A percentile compares a stretch with the other conserved stretches of the same genome.
These are phyloP conservation scores for Melaleuca quinquenervia DNA, from an alignment of 345 rosid genomes.

Conservation along the genomic window DNA sequence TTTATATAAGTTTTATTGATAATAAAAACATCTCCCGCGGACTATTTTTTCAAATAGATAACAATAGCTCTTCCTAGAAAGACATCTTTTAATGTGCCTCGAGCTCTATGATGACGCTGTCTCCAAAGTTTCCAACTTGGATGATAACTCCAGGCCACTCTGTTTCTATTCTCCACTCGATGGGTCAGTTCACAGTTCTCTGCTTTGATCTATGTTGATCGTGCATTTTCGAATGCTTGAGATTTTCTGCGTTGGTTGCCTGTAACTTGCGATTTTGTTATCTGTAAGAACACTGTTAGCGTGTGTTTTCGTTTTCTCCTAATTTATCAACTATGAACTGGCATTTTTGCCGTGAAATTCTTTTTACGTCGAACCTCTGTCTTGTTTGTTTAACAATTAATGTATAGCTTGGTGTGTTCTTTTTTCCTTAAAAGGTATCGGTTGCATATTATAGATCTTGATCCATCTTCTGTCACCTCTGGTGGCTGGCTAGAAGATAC, in stretches of 20 bases:
- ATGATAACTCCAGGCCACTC: conserved; percentile 49
- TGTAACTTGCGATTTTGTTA: not conserved
- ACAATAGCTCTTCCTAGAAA: rapidly evolving
- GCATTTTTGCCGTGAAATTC: not conserved
- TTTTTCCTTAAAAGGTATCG: conserved; percentile 40
- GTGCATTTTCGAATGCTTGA: not conserved
- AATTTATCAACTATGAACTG: not conserved
- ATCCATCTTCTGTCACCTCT: conserved; percentile 81
- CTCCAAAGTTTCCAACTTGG: conserved; percentile 41
- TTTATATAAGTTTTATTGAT: rapidly evolving
- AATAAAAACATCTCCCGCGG: rapidly evolving
- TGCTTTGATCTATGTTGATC: not conserved
- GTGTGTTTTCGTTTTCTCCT: not conserved
- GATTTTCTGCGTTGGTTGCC: not conserved
- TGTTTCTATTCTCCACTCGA: conserved; percentile 75
- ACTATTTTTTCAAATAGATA: too few species aligned
- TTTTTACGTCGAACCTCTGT: not conserved
- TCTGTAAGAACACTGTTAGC: not conserved
- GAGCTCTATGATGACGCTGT: conserved; percentile 79
- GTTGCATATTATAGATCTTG: conserved; percentile 69
- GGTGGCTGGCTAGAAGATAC: conserved; percentile 97
- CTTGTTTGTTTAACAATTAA: not conserved
- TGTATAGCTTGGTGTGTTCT: not conserved
- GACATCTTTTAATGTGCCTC: conserved; percentile 24
- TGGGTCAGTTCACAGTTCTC: conserved; percentile 28